phyloP scores from a whole-genome alignment of 495 filamentous ascomycete genomes.

The Pyrenula aspistea region DNA sequence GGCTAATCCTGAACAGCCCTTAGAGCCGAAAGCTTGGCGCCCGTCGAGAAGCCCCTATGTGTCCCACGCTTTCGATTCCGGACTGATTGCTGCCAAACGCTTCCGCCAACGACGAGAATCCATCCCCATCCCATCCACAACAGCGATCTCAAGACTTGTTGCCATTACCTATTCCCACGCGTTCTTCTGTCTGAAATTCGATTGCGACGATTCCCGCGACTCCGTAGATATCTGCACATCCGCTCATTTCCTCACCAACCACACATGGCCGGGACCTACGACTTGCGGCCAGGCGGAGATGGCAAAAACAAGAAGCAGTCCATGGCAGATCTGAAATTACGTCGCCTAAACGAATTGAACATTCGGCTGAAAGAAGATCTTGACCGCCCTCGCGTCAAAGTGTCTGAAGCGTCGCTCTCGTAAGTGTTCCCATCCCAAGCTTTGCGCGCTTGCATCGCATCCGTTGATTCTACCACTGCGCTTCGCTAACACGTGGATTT shows the following conservation, averaged over 20 bases:
- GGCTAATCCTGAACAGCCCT: no score
- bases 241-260: no score
- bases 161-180: no score
- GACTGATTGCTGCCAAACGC: background rate
- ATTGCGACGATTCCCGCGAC: no score
- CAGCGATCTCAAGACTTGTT: background rate
- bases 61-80: background rate
- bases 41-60: background rate
- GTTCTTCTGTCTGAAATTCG: no score
- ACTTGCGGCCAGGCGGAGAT: conserved; percentile 45
- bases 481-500: conserved; percentile 11
- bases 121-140: background rate
- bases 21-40: background rate
- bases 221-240: no score
- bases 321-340: conserved; percentile 95
- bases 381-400: conserved; percentile 85
- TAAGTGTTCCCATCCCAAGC: conserved; percentile 31
- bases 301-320: conserved; percentile 98
- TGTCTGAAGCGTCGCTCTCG: conserved; percentile 89
- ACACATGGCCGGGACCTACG: conserved; percentile 38
- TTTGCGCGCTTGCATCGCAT: conserved; percentile 1
- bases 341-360: conserved; percentile 92
- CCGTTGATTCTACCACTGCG: background rate
- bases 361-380: conserved; percentile 86
- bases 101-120: background rate